Base-by-base conservation (phyloP, 176 grass and related monocot genomes). In the Phoenix roebelenii region DNA sequence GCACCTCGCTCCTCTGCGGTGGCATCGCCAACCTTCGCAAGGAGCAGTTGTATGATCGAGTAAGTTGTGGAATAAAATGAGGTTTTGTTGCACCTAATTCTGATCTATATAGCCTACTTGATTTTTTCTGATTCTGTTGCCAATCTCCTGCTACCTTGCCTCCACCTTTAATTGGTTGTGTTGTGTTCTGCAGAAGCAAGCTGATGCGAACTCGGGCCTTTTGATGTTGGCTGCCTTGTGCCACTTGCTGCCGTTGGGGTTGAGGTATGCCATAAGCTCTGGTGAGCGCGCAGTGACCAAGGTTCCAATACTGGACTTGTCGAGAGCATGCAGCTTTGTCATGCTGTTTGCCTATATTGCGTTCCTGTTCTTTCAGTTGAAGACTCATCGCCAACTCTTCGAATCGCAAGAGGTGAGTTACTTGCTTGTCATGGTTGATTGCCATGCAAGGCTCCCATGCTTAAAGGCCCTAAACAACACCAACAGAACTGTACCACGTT, bases 281-380 rank as follows among this genome's bases (percentile, higher is more conserved):
- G 65, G 70, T 0, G 70, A 77, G 70, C 75, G 79, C 44, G 18
- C 78, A 1, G 59, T 73, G 9, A 59, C 55, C 32, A 51, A 72
- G 16, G 64, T 51, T 32, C 51, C 84, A 24, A 52, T 59, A 19
- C 75, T 98, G 55, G 70, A 82, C 2, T 75, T 98, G 76, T 98
- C 93, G 10, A 84, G 93, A 23, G 67, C 80, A 19, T 89, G 84
- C 79, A 83, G 93, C 74, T 65, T 92, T 52, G 50, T 89, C 73
- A 92, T 98, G 93, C 85, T 98, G 19, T 32, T 85, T 9, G 82
- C 84, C 52, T 98, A 98, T 58, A 79, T 77, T 14, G 79, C 79
- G 9, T 90, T 92, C 72, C 87, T 98, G 52, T 89, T 98, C 61
- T 98, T 98, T 79, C 93, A 98, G 73, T 79, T 98, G 39, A 98